These are phyloP conservation scores for Fusarium virguliforme DNA, from an alignment of 2,329 filamentous ascomycete genomes.

Conservation along the genomic window DNA sequence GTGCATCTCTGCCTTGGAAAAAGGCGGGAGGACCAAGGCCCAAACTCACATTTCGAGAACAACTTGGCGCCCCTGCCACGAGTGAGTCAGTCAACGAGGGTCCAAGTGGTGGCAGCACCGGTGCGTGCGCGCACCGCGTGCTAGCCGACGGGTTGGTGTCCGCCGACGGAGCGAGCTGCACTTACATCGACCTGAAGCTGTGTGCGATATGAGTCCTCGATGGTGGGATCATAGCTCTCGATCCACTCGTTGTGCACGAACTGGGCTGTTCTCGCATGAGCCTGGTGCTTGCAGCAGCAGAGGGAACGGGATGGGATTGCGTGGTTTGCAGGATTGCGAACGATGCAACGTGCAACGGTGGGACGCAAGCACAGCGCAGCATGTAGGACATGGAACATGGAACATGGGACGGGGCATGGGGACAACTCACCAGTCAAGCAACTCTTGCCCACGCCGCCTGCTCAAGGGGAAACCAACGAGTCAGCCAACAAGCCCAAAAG, in stretches of 20 bases:
- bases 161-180: constrained; percentile 45
- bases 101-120: constrained; percentile 24
- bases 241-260: constrained; percentile 97
- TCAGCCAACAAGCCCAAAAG: constrained; percentile 52
- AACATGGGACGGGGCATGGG: constrained; percentile 10
- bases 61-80: constrained; percentile 82
- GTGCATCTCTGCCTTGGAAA: neutral
- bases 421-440: constrained; percentile 83
- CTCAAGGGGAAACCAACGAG: constrained; percentile 44
- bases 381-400: constrained; percentile 33
- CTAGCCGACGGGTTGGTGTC: constrained; percentile 1
- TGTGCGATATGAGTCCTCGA: constrained; percentile 83
- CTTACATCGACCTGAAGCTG: constrained; percentile 88
- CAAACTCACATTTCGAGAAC: constrained; percentile 85
- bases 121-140: constrained; percentile 15
- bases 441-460: constrained; percentile 92
- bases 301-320: constrained; percentile 32
- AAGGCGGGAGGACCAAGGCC: constrained; percentile 13
- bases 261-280: constrained; percentile 73
- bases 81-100: constrained; percentile 53
- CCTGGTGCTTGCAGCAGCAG: constrained; percentile 24
- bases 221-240: constrained; percentile 86
- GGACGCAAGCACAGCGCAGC: constrained; percentile 29
- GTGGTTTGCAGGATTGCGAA: constrained; percentile 29
- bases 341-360: constrained; percentile 26